These are phyloP conservation scores for Erythrophleum ivorense DNA, from an alignment of 331 rosid genomes.

Conservation along the genomic window DNA sequence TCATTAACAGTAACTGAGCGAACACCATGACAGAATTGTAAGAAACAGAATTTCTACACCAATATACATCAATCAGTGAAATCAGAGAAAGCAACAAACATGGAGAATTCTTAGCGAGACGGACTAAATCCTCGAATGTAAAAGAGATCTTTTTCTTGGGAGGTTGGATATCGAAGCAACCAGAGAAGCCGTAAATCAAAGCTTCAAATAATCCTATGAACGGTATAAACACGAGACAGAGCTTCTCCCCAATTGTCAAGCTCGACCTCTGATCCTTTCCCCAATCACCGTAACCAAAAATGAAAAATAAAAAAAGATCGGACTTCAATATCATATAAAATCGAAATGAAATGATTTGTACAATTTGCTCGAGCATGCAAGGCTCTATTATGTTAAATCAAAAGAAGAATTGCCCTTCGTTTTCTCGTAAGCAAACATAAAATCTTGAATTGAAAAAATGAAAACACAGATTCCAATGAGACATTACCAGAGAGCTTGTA, in stretches of 20 bases:
- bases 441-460: background rate
- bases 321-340: background rate
- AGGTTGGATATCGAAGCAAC: conserved; percentile 53
- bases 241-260: conserved; percentile 48
- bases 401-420: background rate
- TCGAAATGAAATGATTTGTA: background rate
- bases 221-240: conserved; percentile 54
- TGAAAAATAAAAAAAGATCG: background rate
- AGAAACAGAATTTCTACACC: background rate
- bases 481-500: conserved; percentile 39
- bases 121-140: conserved; percentile 50
- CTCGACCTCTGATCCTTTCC: conserved; percentile 45
- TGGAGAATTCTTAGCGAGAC: conserved; percentile 60
- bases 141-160: conserved; percentile 22
- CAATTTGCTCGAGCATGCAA: too few relatives aligned
- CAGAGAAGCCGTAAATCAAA: conserved; percentile 42
- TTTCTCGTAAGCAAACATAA: background rate
- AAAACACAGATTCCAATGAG: background rate
- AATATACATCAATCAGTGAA: background rate
- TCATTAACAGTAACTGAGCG: conserved; percentile 70
- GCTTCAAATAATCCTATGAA: conserved; percentile 51
- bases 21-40: background rate
- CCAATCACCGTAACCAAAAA: background rate
- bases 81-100: conserved; percentile 48
- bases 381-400: background rate